Base-by-base conservation (phyloP, 805 yeast genomes). In the Yarrowia yakushimensis region DNA sequence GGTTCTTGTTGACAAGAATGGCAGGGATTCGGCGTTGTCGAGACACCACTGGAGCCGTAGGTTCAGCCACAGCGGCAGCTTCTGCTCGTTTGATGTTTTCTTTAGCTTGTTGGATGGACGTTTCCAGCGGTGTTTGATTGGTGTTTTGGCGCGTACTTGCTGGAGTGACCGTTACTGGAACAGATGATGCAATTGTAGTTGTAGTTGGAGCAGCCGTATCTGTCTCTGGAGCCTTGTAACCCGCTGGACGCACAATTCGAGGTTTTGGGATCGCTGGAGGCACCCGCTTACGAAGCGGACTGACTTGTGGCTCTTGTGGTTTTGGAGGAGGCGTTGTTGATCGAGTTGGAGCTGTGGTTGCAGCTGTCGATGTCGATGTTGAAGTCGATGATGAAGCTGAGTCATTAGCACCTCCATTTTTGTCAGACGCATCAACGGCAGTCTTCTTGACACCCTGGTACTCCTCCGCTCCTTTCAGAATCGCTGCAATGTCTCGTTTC, bases 1-100 rank as follows among this genome's bases (percentile, higher is more conserved):
- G 72, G 33, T 69, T 37, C 39, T 50, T 45, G 48, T 55, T 60
- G 12, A 54, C 66, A 2, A 59, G 22, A 22, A 65, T 55, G 11
- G 61, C 42, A 1, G 48, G 46, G 12, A 55, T 39, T 15, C 48
- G 34, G 4, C 39, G 17, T 23, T 23, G 46, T 8, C 23, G 36
- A n/a, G 50, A 30, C 6, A 39, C 48, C 28, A 55, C 61, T 2
- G 61, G 61, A 17, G 48, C 48, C n/a, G 37, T 39, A 1, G 61
- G 48, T 25, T 27, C 20, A 6, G 48, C 48, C 20, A 23, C 45
- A 8, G 46, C 61, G 2, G 61, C 61, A 8, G 46, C 60, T 17
- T 27, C 59, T 4, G 59, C 59, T 12, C 59, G 42, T 25, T 33
- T 33, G 31, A 52, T 33, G 25, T 52, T 55, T 1, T 39, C 31